Percentiles rank a stretch among this genome's conserved stretches.
Evolutionary conservation across 129 eudicot genomes (phyloP).

Genomic region (Oenanthe sinensis): DNA sequence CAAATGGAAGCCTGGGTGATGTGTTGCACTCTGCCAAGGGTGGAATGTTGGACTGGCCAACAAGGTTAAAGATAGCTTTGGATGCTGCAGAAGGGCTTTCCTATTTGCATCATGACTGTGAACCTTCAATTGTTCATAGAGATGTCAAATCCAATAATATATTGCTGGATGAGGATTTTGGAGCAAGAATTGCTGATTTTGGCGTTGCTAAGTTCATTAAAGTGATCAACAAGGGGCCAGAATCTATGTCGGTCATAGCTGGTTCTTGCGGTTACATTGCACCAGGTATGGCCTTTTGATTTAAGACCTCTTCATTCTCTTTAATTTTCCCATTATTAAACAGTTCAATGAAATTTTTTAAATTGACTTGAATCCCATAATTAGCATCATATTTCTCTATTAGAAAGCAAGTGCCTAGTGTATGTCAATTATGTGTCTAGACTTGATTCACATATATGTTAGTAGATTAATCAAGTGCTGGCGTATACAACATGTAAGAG

Average conservation of each 20-base stretch:
- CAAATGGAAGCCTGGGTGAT: slow-evolving; percentile 91
- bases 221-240: slow-evolving; percentile 29
- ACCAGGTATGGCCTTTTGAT: slow-evolving; percentile 45
- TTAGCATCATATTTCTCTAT: neutral
- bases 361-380: neutral
- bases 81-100: slow-evolving; percentile 95
- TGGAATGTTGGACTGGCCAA: slow-evolving; percentile 66
- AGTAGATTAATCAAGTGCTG: neutral
- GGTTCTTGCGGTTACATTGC: slow-evolving; percentile 97
- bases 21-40: slow-evolving; percentile 54
- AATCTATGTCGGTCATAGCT: slow-evolving; percentile 84
- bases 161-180: slow-evolving; percentile 60
- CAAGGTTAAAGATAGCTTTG: slow-evolving; percentile 53
- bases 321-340: neutral
- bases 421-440: neutral
- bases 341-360: neutral
- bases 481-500: neutral
- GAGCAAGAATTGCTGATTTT: slow-evolving; percentile 87
- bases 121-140: slow-evolving; percentile 78
- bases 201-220: slow-evolving; percentile 75
- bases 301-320: neutral
- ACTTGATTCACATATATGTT: neutral
- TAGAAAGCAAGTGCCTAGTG: neutral
- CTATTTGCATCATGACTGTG: slow-evolving; percentile 91
- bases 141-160: slow-evolving; percentile 86